Evolutionary conservation across 148 eudicot genomes (phyloP).

Genomic region (Fagopyrum homotropicum): DNA sequence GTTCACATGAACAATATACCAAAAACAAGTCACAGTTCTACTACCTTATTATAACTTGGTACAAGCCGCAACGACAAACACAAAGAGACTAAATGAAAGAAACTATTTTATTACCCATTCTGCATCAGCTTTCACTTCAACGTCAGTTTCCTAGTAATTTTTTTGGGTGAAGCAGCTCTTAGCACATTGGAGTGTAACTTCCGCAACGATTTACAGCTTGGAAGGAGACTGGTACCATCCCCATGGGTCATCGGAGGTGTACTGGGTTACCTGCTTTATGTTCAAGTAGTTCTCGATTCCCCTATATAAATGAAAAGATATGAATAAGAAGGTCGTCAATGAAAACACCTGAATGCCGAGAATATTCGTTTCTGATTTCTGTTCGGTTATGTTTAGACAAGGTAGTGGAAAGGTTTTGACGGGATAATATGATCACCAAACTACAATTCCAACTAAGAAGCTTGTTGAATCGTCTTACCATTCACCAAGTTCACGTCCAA

Average conservation of each 20-base stretch:
- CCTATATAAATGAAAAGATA: conserved; percentile 29
- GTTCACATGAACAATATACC: background rate
- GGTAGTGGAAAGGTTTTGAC: background rate
- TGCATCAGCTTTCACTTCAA: background rate
- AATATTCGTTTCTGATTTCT: background rate
- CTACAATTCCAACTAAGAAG: no score
- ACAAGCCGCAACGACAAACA: background rate
- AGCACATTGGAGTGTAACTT: background rate
- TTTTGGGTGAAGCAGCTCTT: background rate
- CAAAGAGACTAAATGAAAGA: background rate
- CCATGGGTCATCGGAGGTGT: conserved; percentile 85
- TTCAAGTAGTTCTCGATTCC: conserved; percentile 91
- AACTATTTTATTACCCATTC: background rate
- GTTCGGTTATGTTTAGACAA: background rate
- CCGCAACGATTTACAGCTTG: conserved; percentile 38
- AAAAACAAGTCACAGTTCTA: background rate
- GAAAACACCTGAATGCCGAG: background rate
- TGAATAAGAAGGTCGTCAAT: background rate
- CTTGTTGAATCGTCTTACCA: conserved; percentile 36
- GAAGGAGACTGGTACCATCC: conserved; percentile 93
- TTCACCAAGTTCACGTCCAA: conserved; percentile 99
- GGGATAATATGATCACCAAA: background rate
- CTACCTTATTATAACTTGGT: background rate
- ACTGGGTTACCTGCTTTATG: conserved; percentile 83
- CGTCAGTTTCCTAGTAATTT: background rate